Base-by-base conservation (phyloP, 2,329 filamentous ascomycete species). In the Paracoccidioides lutzii region DNA sequence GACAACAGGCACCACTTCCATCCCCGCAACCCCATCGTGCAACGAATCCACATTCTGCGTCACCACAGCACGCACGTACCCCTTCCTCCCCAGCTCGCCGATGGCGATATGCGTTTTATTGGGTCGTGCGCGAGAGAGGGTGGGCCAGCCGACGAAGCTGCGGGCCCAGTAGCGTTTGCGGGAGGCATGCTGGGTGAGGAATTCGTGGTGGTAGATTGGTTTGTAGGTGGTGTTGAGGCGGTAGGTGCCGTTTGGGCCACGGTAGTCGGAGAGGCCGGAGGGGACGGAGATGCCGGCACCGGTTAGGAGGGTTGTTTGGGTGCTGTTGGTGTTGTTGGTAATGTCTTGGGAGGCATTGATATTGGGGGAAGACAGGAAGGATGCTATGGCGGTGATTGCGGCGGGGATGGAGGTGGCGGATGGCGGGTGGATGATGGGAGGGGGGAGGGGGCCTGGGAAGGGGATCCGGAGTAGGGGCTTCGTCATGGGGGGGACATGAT, bases 11-110 rank as follows among this genome's bases (percentile, higher is more conserved):
- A 90, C 22, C 22, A 22, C 22, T 1, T 22, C 22, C 72, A 8
- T 76, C 67, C 0, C 90, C 88, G 69, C 96, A 90, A 0, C 89
- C 86, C 57, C 74, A 73, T 2, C 79, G 70, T 98, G 93, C 68
- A 98, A 95, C 2, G 90, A 95, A 72, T 98, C 93, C 53, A 98
- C 93, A 67, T 97, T 97, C 69, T 98, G 93, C 43, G 93, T 97
- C 62, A 98, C 83, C 57, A 96, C 87, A 54, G 76, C 81, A 56
- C 79, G 80, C 44, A 96, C 76, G 52, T 90, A 72, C 2, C 90
- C 90, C 61, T 93, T 74, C 4, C 78, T 71, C 2, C 82, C 87
- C 40, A 97, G 75, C 60, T 85, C 78, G 53, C 81, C 78, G 56
- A 97, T 80, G 2, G 90, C 89, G 67, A 81, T 78, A 72, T 98